Base-by-base conservation (phyloP, 2,329 filamentous ascomycete genomes). In the Monilinia fructigena region DNA sequence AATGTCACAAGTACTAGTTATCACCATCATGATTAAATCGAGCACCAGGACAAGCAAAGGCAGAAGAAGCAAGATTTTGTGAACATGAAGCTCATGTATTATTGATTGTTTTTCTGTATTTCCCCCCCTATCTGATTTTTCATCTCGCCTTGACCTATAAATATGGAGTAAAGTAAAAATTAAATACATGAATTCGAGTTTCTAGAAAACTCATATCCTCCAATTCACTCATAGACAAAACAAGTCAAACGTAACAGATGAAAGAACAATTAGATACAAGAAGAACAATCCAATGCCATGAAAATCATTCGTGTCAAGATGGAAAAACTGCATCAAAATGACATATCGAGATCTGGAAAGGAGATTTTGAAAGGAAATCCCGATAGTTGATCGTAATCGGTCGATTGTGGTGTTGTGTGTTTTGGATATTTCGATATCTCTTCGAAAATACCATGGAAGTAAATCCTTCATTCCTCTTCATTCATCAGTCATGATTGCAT, bases 401-500 rank as follows among this genome's bases (percentile, higher is more conserved):
- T 18, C 55, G 63, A 50, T 16, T 42, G 12, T 42, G 40, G 40
- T 66, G 63, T 65, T 47, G 35, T 55, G 35, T 54, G 48, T 60
- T 66, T 61, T 55, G 16, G 4, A n/a, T 47, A 28, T 61, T 42
- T 23, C 35, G 20, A 28, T 18, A 26, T 35, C 55, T 59, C 55
- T 45, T 47, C 40, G 40, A 47, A 23, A 20, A 31, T 64, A 48
- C 62, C 62, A 14, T 26, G 52, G 28, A 55, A 53, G 62, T 56
- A 52, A n/a, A 50, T 38, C 31, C 38, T 26, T 58, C 55, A 38
- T 50, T 20, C 20, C 45, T 61, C 45, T 61, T 61, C 58, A 35
- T 60, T 50, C 58, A 50, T 61, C 55, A 50, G 54, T 59, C 63
- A 65, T 60, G 63, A 53, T 61, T 61, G 58, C 58, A 50, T 61